phyloP scores from a whole-genome alignment of 352 stramenopile species.

The Blastocystis sp. region DNA sequence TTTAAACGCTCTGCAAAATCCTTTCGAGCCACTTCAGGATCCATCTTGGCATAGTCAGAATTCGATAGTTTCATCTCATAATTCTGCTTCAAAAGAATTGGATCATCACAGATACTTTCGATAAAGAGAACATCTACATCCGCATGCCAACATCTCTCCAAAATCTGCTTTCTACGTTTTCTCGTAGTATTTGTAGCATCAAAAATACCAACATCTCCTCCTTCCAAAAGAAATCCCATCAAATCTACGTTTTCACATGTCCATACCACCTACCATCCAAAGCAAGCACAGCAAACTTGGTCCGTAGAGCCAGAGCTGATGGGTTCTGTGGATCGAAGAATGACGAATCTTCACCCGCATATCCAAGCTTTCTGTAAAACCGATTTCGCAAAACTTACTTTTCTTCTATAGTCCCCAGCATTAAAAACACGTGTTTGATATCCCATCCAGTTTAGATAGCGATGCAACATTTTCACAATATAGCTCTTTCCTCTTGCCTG shows the following conservation, averaged over 20 bases:
- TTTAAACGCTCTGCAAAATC: slow-evolving; percentile 56
- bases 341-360: slow-evolving; percentile 70
- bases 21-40: slow-evolving; percentile 21
- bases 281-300: slow-evolving; percentile 75
- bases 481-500: slow-evolving; percentile 77
- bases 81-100: slow-evolving; percentile 49
- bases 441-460: slow-evolving; percentile 77
- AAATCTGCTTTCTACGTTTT: slow-evolving; percentile 24
- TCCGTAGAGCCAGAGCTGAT: slow-evolving; percentile 73
- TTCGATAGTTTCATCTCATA: slow-evolving; percentile 63
- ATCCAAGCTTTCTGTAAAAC: neutral
- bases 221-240: slow-evolving; percentile 43
- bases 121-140: slow-evolving; percentile 59
- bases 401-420: slow-evolving; percentile 75
- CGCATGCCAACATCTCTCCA: slow-evolving; percentile 52
- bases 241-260: neutral
- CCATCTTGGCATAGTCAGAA: slow-evolving; percentile 48
- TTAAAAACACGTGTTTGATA: slow-evolving; percentile 79
- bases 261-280: slow-evolving; percentile 66
- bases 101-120: slow-evolving; percentile 59
- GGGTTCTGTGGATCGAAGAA: slow-evolving; percentile 76
- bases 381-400: slow-evolving; percentile 66
- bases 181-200: slow-evolving; percentile 61
- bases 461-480: slow-evolving; percentile 76
- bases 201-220: slow-evolving; percentile 59